Percentiles rank a stretch among this genome's conserved stretches.
Evolutionary conservation across 139 green algal genomes (phyloP).

Genomic region (Spirogloea muscicola): DNA sequence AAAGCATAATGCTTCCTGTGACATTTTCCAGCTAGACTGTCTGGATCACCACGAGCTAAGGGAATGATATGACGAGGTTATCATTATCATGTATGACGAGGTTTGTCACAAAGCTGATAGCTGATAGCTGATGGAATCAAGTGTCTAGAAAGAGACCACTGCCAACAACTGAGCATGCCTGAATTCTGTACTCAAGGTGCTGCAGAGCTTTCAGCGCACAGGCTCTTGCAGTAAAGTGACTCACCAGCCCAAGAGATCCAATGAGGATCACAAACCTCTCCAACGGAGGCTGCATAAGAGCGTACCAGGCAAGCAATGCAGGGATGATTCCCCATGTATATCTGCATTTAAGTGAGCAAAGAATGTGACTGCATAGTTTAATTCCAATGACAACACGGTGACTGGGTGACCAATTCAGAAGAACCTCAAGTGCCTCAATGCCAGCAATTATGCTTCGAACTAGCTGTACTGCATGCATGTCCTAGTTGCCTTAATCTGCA

Average conservation of each 20-base stretch:
- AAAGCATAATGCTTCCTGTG: too few species aligned
- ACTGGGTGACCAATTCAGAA: background rate
- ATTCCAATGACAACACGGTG: background rate
- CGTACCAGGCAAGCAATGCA: constrained; percentile 73
- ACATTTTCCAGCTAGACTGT: too few species aligned
- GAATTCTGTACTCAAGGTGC: background rate
- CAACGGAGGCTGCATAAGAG: constrained; percentile 54
- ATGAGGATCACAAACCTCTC: constrained; percentile 15
- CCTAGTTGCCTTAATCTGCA: background rate
- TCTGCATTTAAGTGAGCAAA: constrained; percentile 31
- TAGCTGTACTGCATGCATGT: background rate
- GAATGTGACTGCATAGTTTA: background rate
- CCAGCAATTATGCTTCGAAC: background rate
- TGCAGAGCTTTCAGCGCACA: background rate
- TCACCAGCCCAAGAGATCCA: constrained; percentile 4
- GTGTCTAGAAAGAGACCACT: constrained; percentile 2
- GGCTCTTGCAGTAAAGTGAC: background rate
- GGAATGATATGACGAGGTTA: too few species aligned
- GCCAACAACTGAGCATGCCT: background rate
- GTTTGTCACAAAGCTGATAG: too few species aligned
- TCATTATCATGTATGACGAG: too few species aligned
- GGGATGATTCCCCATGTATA: constrained; percentile 80
- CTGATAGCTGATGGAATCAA: background rate
- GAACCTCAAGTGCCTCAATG: background rate
- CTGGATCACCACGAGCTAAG: too few species aligned